A percentile compares a stretch with the other conserved stretches of the same genome.
These are phyloP conservation scores for Blastosporella zonata DNA, from an alignment of 1,284 basidiomycete species.

Conservation along the genomic window DNA sequence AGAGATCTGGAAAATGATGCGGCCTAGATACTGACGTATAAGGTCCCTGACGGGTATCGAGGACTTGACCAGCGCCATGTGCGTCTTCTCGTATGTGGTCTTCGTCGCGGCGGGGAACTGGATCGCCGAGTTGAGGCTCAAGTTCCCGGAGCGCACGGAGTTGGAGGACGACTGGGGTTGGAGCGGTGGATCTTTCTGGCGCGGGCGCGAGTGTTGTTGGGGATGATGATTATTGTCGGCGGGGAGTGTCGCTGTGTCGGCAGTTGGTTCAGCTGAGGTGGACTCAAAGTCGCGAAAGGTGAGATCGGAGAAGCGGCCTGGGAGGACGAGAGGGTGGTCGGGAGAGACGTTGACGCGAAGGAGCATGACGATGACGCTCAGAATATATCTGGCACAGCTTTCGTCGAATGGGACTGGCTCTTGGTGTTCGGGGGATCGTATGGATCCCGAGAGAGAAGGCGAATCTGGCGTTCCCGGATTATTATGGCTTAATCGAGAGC, in stretches of 20 bases:
- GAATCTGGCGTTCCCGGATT: constrained; percentile 27
- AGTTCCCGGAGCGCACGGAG: constrained; percentile 41
- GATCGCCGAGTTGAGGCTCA: constrained; percentile 37
- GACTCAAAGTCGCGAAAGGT: constrained; percentile 71
- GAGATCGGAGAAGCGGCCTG: constrained; percentile 60
- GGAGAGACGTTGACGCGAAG: constrained; percentile 69
- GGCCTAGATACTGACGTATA: constrained; percentile 68
- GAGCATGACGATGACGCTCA: constrained; percentile 81
- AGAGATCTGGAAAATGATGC: constrained; percentile 86
- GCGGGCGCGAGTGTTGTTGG: background rate
- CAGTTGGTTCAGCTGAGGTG: constrained; percentile 11
- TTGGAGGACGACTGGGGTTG: constrained; percentile 40
- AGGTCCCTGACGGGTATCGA: constrained; percentile 55
- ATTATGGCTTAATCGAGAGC: constrained; percentile 40
- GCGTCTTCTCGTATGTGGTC: constrained; percentile 64
- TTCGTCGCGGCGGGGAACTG: constrained; percentile 44
- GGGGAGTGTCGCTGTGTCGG: background rate
- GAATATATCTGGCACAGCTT: constrained; percentile 79
- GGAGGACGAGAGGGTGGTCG: constrained; percentile 60
- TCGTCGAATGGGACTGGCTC: constrained; percentile 85
- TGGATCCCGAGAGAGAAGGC: constrained; percentile 30
- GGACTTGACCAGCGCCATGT: constrained; percentile 58
- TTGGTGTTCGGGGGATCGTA: constrained; percentile 42
- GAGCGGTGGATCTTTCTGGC: constrained; percentile 20
- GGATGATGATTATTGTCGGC: constrained; percentile 1